Base-by-base conservation (phyloP, 305 asterid genomes). In the Fraxinus sp. region DNA sequence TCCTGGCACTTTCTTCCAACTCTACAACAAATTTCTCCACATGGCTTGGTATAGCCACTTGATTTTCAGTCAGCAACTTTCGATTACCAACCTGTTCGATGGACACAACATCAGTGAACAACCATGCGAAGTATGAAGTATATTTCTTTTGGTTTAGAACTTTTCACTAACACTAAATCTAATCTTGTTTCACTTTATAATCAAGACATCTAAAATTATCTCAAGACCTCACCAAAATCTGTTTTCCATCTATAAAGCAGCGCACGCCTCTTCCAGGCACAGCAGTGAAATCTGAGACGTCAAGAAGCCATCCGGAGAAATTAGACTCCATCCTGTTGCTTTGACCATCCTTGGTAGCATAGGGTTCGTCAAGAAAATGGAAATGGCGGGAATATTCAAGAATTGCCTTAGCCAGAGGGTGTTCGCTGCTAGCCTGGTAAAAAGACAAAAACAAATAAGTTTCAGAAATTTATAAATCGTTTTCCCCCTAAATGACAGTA, bases 181-280 rank as follows among this genome's bases (percentile, higher is more conserved):
- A 28, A 30, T 41, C 37, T 36, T 78, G 20, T 80, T 75, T 33
- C 22, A 39, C 81, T 18, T 33, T 16, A 13, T 28, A n/a, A 49
- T 71, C 62, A 49, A 79, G 73, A 72, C 62, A 26, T 24, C 66
- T 37, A 46, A 41, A 78, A 14, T 24, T n/a, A 78, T 49, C 66
- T 18, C 55, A 82, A 82, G 36, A 74, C 89, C 97, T 91, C 85
- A 96, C 99, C 99, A 97, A 75, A 76, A 93, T 85, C 88, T 83
- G 88, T 84, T 92, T 93, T 77, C 94, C 97, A 66, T 80, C 90
- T 73, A 93, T 83, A 84, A 83, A 83, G 93, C 99, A 97, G 85
- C 90, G 94, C 82, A 97, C 94, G 57, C 99, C 99, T 87, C 90
- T 89, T 85, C 99, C 99, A 83, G 98, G 98, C 84, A 93, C 83